phyloP scores from a whole-genome alignment of 78 protist genomes.

The Dictyostelium brefeldianum region DNA sequence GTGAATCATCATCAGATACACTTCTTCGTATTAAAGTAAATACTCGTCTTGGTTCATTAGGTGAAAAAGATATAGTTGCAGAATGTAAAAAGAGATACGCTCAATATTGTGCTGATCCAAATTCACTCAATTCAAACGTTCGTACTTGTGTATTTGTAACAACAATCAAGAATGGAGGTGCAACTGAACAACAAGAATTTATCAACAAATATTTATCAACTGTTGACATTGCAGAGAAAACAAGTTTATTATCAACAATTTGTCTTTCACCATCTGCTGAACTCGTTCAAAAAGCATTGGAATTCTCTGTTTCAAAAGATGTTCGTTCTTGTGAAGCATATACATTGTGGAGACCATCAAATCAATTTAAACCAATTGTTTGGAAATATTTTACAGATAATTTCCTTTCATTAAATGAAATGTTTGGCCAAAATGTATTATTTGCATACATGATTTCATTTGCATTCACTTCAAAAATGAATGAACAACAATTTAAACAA shows the following conservation, averaged over 20 bases:
- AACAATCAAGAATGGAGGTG: slow-evolving; percentile 36
- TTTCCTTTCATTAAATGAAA: slow-evolving; percentile 8
- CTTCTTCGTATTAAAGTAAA: background rate
- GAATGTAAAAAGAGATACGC: slow-evolving; percentile 49
- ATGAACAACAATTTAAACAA: background rate
- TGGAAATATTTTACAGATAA: background rate
- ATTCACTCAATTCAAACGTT: background rate
- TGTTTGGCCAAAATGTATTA: background rate
- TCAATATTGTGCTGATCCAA: background rate
- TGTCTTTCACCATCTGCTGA: background rate
- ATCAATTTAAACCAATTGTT: background rate
- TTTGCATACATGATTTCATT: background rate
- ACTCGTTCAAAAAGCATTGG: slow-evolving; percentile 14
- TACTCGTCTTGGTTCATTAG: background rate
- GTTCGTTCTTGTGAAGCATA: slow-evolving; percentile 45
- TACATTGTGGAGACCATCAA: slow-evolving; percentile 3
- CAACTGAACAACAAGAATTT: slow-evolving; percentile 14
- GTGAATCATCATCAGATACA: background rate
- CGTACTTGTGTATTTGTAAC: slow-evolving; percentile 16
- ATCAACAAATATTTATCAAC: background rate
- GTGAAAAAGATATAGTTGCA: background rate
- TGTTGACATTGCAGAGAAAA: background rate
- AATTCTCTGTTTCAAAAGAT: slow-evolving; percentile 20
- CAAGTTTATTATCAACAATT: background rate
- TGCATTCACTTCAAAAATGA: background rate